These are phyloP conservation scores for Prinsepia uniflora DNA, from an alignment of 306 rosid species.

Conservation along the genomic window DNA sequence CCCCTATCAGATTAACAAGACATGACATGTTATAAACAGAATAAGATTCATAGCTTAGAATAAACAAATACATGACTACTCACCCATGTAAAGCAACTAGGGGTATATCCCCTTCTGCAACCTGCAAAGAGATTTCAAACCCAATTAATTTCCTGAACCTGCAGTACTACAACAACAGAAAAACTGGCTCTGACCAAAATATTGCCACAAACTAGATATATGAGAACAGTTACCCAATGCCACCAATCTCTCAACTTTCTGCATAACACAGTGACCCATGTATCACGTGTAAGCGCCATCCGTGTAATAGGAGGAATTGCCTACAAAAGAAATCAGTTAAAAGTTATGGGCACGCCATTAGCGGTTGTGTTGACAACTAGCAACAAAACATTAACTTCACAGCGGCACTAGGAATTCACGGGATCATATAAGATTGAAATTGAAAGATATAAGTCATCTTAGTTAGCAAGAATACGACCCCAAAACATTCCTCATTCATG, in stretches of 20 bases:
- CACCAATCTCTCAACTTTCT: slow-evolving; percentile 99
- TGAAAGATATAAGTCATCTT: not conserved
- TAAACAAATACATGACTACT: slow-evolving; percentile 29
- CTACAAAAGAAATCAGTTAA: slow-evolving; percentile 42
- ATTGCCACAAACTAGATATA: slow-evolving; percentile 26
- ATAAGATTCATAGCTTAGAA: slow-evolving; percentile 22
- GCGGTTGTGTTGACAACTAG: slow-evolving; percentile 19
- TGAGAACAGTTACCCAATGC: slow-evolving; percentile 79
- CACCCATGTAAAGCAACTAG: slow-evolving; percentile 98
- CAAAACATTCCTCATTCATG: not conserved
- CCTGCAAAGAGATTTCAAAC: slow-evolving; percentile 50
- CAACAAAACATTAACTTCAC: slow-evolving; percentile 18
- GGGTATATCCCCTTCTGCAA: slow-evolving; percentile 94
- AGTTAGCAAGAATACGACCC: not conserved
- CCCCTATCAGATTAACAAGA: slow-evolving; percentile 49
- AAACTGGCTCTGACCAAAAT: slow-evolving; percentile 3
- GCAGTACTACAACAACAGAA: slow-evolving; percentile 14
- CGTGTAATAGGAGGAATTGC: slow-evolving; percentile 96
- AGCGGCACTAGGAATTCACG: slow-evolving; percentile 12
- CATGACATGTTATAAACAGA: slow-evolving; percentile 30
- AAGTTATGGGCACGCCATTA: slow-evolving; percentile 23
- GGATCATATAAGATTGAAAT: not conserved
- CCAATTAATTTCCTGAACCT: slow-evolving; percentile 22
- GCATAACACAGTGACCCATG: slow-evolving; percentile 96
- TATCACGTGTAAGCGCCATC: slow-evolving; percentile 95